These are phyloP conservation scores for Amauroascus niger DNA, from an alignment of 2,329 filamentous ascomycete species.

Conservation along the genomic window DNA sequence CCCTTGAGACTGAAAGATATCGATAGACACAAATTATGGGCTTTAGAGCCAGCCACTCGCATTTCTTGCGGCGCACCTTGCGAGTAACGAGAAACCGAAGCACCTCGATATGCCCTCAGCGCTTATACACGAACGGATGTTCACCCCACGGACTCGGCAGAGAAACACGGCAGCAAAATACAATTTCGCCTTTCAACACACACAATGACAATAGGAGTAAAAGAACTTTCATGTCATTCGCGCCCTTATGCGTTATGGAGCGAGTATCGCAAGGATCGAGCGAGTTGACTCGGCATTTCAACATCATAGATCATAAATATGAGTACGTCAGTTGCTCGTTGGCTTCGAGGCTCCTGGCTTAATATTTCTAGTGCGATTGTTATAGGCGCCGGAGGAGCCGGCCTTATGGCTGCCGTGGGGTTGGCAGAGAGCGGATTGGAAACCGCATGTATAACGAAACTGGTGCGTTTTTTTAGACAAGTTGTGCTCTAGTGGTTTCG, in stretches of 20 bases:
- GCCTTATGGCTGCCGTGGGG: constrained; percentile 19
- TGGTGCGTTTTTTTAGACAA: constrained; percentile 9
- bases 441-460: constrained; percentile 20
- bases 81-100: neutral
- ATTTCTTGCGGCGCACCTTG: neutral
- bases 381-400: constrained; percentile 18
- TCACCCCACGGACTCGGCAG: neutral
- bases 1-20: neutral
- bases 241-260: neutral
- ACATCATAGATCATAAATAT: constrained; percentile 20
- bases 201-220: neutral
- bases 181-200: neutral
- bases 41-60: neutral
- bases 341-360: neutral
- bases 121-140: neutral
- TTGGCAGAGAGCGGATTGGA: constrained; percentile 18
- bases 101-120: neutral
- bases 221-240: constrained; percentile 1
- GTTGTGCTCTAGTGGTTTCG: no score
- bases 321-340: constrained; percentile 14
- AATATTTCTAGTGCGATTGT: constrained; percentile 17
- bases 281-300: neutral
- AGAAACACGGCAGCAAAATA: neutral
- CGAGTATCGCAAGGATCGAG: neutral
- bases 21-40: neutral